These are phyloP conservation scores for Colletotrichum coccodes DNA, from an alignment of 2,329 filamentous ascomycete species.

Conservation along the genomic window DNA sequence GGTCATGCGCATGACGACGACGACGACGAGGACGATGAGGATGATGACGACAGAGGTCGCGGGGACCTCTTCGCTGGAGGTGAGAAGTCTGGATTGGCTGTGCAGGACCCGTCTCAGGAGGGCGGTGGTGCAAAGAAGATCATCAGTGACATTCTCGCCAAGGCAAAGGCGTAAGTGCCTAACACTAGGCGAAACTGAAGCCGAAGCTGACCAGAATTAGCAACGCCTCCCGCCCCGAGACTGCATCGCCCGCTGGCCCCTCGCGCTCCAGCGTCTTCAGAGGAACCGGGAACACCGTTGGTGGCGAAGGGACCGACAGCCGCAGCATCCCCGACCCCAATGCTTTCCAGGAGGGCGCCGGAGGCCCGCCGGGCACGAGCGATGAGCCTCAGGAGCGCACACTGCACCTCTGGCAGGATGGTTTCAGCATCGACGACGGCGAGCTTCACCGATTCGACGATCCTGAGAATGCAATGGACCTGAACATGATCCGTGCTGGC, in stretches of 20 bases:
- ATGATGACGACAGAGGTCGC: conserved; percentile 67
- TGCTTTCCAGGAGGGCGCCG: conserved; percentile 41
- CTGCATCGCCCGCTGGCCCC: conserved; percentile 59
- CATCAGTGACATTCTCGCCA: conserved; percentile 72
- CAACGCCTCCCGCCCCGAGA: conserved; percentile 68
- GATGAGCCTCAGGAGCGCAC: conserved; percentile 70
- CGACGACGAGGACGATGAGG: conserved; percentile 64
- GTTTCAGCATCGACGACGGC: conserved; percentile 87
- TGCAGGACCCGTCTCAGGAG: conserved; percentile 68
- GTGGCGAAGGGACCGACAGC: conserved; percentile 80
- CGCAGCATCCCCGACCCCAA: conserved; percentile 72
- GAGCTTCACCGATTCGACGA: conserved; percentile 83
- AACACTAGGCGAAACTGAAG: background rate
- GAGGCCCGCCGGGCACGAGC: conserved; percentile 43
- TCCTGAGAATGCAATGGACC: conserved; percentile 75
- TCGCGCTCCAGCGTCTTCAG: conserved; percentile 68
- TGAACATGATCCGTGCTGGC: conserved; percentile 81
- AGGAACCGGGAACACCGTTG: conserved; percentile 79
- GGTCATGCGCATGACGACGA: conserved; percentile 70
- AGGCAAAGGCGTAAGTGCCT: conserved; percentile 66
- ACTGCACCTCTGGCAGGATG: conserved; percentile 84
- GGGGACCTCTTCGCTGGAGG: conserved; percentile 84
- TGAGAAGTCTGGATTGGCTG: conserved; percentile 81
- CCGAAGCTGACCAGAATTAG: conserved; percentile 47
- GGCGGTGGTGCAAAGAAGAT: conserved; percentile 61